Base-by-base conservation (phyloP, 2,329 filamentous ascomycete genomes). In the Fusarium sp. region DNA sequence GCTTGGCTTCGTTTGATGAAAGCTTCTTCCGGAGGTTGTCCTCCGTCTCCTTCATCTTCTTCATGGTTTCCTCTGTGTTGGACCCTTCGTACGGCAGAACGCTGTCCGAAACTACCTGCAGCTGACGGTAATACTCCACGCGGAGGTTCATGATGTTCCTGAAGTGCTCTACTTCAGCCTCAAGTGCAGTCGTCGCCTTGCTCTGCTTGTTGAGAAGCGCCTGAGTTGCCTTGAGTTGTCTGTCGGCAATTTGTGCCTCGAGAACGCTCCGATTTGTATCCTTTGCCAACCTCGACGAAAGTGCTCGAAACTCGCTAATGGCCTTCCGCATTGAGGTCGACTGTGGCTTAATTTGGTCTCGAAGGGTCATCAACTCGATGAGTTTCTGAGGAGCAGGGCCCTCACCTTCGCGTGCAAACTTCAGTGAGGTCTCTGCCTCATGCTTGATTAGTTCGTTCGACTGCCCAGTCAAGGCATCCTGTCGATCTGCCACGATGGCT, bases 61-160 rank as follows among this genome's bases (percentile, higher is more conserved):
- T 65, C 27, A 90, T 84, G 8, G 76, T 78, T 12, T 84, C 81
- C 50, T 93, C 88, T 12, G 92, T 85, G 3, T 85, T 86, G 14
- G 89, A 78, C 12, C 92, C 91, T 66, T 95, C 92, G 65, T 93
- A 94, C 1, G 93, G 92, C 6, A 90, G 89, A 0, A 98, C 94
- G 20, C 91, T 94, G 79, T 98, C 96, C 0, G 95, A 98, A n/a
- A 98, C 91, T 30, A 90, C 89, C 80, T 98, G 97, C 12, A 98
- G 87, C 79, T 98, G 95, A 6, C 93, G 91, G 80, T 98, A 98
- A 80, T 95, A 98, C 66, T 97, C 95, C 1, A 98, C 84, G 15
- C 97, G 92, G 40, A 91, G 87, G 78, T 98, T 98, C 90, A 97
- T 95, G 0, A 93, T 90, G 17, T 87, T 86, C 32, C 91, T 92